Conservation (phyloP, 441 rosid species). For the Brassica balearica region DNA sequence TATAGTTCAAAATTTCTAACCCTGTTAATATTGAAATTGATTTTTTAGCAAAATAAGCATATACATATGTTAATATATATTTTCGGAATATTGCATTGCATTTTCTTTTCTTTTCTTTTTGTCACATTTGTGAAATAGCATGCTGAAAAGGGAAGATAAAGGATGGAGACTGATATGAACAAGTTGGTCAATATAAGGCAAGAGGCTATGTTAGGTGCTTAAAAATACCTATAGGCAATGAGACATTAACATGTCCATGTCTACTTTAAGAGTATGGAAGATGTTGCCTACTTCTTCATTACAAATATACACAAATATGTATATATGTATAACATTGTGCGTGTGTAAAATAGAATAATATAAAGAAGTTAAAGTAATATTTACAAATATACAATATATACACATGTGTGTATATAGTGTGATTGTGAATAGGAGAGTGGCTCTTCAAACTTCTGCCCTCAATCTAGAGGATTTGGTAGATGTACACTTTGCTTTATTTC, state of each 20-base stretch:
- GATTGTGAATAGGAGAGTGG: constrained; percentile 28
- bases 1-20: too few species aligned
- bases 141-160: constrained; percentile 41
- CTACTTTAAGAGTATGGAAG: constrained; percentile 43
- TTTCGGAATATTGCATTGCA: neutral
- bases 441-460: constrained; percentile 34
- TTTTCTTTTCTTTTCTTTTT: constrained; percentile 5
- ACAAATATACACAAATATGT: neutral
- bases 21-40: too few species aligned
- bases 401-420: constrained; percentile 28
- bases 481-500: constrained; percentile 36
- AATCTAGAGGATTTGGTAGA: constrained; percentile 42
- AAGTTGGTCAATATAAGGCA: constrained; percentile 43
- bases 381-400: neutral
- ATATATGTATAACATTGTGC: constrained; percentile 5
- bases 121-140: constrained; percentile 27
- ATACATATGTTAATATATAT: too few species aligned
- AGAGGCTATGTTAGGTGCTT: constrained; percentile 45
- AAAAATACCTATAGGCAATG: constrained; percentile 33
- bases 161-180: constrained; percentile 37
- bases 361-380: neutral
- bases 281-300: constrained; percentile 38
- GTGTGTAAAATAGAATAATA: constrained; percentile 7
- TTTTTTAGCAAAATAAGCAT: too few species aligned
- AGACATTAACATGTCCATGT: constrained; percentile 22